Evolutionary conservation across 441 rosid species (phyloP), one percentile per base, ranked within the genome.

Genomic region (Geranium incanum): DNA sequence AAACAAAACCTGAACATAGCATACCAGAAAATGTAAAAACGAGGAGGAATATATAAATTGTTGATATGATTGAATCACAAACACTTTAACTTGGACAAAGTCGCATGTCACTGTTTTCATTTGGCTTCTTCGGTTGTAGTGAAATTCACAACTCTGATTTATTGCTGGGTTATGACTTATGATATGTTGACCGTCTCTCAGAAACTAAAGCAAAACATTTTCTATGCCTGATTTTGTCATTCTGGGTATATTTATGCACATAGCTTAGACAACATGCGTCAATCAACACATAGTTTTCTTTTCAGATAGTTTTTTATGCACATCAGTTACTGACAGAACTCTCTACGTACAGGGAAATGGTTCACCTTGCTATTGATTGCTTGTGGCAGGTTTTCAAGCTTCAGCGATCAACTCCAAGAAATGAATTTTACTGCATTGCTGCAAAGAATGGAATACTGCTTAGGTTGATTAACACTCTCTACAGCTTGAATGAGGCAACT

Each of bases 371-470:
- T 78, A 90, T 95, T 72, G 99, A 95, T 77, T 97, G 97, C 82
- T 89, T 90, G 92, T 95, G 99, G 99, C 98, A 90, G 85, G 93
- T 92, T 73, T 92, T 92, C 83, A 92, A 92, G 85, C 99, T 95
- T 80, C 96, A 86, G 78, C 81, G 91, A 69, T 90, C 98, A 65
- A 95, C 92, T 64, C 91, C 97, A 18, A 90, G 87, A 82, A 95
- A 95, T 55, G 98, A 90, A 80, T 95, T 95, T 72, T 95, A 97
- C 75, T 86, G 88, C 37, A 89, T 95, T 67, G 99, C 97, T 78
- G 97, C 99, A 23, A 95, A 92, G 80, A 87, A 89, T 81, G 97
- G 97, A 67, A 90, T 90, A 76, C 80, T 95, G 71, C 82, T 78
- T 66, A 84, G 97, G 86, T 90, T 92, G 62, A 86, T 90, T 79